Conservation (phyloP, 257 asterid species). For the Orobanche coerulescens region DNA sequence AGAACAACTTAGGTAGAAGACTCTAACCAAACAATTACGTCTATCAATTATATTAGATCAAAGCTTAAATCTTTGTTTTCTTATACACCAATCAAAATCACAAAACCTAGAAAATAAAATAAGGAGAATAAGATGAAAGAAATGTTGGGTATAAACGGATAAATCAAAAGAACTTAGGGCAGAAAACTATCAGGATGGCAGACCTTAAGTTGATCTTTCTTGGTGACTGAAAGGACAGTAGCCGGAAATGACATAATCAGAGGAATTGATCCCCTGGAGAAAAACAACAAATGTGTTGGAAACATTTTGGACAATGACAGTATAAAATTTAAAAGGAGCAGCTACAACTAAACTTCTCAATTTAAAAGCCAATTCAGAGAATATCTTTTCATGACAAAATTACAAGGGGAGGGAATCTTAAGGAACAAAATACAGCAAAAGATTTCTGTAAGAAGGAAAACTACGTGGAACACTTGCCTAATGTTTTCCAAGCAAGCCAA, state of each 20-base stretch:
- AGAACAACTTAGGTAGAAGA: not conserved
- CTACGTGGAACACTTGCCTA: slow-evolving; percentile 36
- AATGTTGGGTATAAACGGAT: not conserved
- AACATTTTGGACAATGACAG: not conserved
- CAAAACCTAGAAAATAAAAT: not conserved
- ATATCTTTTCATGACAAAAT: slow-evolving; percentile 8
- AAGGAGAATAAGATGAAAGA: not conserved
- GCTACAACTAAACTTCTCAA: not conserved
- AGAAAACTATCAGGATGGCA: slow-evolving; percentile 20
- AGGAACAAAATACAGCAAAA: not conserved
- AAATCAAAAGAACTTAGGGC: slow-evolving; percentile 14
- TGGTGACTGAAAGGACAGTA: slow-evolving; percentile 67
- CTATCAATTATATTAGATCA: not conserved
- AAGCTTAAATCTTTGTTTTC: slow-evolving; percentile 17
- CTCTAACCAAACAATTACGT: slow-evolving; percentile 16
- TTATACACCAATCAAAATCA: slow-evolving; percentile 4
- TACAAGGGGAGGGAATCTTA: slow-evolving; percentile 6
- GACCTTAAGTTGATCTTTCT: slow-evolving; percentile 84
- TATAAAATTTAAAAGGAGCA: not conserved
- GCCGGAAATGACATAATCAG: slow-evolving; percentile 80
- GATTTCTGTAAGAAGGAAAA: slow-evolving; percentile 4
- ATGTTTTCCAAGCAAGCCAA: slow-evolving; percentile 64
- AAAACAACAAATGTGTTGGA: slow-evolving; percentile 16
- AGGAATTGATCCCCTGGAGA: slow-evolving; percentile 69
- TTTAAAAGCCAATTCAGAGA: slow-evolving; percentile 1